phyloP scores from a whole-genome alignment of 2,329 filamentous ascomycete genomes.

The Pestalotiopsis sp. region DNA sequence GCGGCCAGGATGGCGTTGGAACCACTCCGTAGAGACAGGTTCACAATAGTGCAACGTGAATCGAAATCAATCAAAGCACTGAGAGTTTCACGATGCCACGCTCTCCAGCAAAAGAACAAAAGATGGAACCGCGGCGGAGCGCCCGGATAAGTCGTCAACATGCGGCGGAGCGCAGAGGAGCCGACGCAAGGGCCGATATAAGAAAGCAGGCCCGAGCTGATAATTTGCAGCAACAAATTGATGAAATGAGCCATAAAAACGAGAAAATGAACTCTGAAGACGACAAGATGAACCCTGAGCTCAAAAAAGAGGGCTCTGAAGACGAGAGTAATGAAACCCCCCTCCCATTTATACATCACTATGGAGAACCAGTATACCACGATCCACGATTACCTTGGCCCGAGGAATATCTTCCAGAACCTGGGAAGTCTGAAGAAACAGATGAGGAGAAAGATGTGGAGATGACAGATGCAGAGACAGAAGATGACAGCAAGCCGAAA shows the following conservation, averaged over 20 bases:
- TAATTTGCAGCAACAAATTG: not conserved
- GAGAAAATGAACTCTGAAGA: not conserved
- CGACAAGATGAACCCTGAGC: too few species aligned
- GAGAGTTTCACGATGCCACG: not conserved
- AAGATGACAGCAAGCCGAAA: conserved; percentile 13
- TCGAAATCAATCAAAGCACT: not conserved
- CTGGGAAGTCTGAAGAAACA: too few species aligned
- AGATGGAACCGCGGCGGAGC: not conserved
- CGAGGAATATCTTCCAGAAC: not conserved
- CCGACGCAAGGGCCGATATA: not conserved
- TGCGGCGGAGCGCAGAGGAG: not conserved
- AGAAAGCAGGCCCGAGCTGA: not conserved
- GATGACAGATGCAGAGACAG: not conserved
- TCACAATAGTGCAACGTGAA: not conserved
- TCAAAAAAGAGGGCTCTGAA: too few species aligned
- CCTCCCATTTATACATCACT: not conserved
- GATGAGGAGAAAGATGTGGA: not conserved
- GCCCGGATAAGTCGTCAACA: not conserved
- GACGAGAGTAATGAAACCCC: too few species aligned
- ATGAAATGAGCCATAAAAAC: not conserved
- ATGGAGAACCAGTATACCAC: not conserved
- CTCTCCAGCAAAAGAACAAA: not conserved
- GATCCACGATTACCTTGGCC: not conserved
- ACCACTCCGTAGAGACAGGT: not conserved
- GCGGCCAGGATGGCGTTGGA: not conserved